Base-by-base conservation (phyloP, 2,329 filamentous ascomycete genomes). In the Penicillium sp. region DNA sequence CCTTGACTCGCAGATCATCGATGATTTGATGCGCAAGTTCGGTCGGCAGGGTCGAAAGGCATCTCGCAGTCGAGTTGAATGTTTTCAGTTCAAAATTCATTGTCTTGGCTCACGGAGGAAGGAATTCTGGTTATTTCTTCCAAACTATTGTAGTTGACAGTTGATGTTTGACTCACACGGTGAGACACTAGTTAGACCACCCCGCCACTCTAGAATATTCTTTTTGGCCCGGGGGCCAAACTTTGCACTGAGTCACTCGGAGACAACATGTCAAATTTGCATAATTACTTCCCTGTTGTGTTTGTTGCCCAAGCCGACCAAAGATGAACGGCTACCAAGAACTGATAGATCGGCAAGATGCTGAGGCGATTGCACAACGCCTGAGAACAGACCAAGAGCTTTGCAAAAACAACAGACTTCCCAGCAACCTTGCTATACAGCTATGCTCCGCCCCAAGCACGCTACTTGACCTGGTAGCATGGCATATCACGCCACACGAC, bases 331-430 rank as follows among this genome's bases (percentile, higher is more conserved):
- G 29, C 7, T 3, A n/a, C n/a, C 36, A 40, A 27, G 29, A 38
- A 42, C 29, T 44, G 42, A 9, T 40, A 4, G 3, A 50, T 43
- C 50, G 48, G 13, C 43, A 56, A 50, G 39, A 57, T 42, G 52
- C 64, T 7, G 54, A 51, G 13, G 48, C 42, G 14, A 63, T 66
- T 39, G 64, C 59, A 38, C 48, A 48, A 29, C 52, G 54, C 21
- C 48, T 67, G 22, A 50, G 56, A 34, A 47, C 54, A 6, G 64
- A 67, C 41, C 60, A 63, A 34, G 29, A 58, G 43, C 50, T 54
- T 22, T 67, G 62, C 84, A 42, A 45, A 9, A 53, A 58, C 16
- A 49, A 54, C 27, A 52, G 48, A n/a, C 31, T 64, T n/a, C 64
- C 65, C 9, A 64, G 54, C 41, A 54, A 49, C 3, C 50, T 65